Percentiles rank a stretch among this genome's conserved stretches.
phyloP scores from a whole-genome alignment of 2,329 filamentous ascomycete species.

The Xylaria sp. region DNA sequence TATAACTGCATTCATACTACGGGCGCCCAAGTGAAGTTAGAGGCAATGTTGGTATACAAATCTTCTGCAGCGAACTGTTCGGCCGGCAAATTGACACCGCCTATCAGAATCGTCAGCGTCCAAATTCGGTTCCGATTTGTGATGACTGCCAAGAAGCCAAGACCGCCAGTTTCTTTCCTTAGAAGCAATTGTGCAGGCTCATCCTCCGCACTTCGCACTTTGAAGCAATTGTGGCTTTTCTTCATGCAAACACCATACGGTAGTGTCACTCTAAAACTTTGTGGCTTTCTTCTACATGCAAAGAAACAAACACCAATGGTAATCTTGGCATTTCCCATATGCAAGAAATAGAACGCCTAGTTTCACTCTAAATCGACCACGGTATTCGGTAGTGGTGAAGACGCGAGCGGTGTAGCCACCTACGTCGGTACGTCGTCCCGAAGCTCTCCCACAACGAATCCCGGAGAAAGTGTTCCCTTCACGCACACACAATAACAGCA shows the following conservation, averaged over 20 bases:
- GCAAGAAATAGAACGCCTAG: constrained; percentile 8
- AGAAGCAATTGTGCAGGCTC: background rate
- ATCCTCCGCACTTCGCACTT: constrained; percentile 3
- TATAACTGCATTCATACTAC: background rate
- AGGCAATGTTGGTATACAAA: too few relatives aligned
- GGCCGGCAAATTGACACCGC: constrained; percentile 8
- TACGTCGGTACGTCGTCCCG: background rate
- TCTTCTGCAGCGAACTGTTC: background rate
- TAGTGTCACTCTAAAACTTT: background rate
- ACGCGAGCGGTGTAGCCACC: background rate
- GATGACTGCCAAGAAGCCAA: constrained; percentile 13
- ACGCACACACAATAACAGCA: background rate
- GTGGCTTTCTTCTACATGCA: too few relatives aligned
- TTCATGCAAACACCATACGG: background rate
- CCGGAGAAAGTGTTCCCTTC: background rate
- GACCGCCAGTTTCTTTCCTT: background rate
- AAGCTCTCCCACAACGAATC: background rate
- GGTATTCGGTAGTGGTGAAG: constrained; percentile 7
- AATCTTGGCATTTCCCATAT: constrained; percentile 10
- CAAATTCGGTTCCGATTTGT: background rate
- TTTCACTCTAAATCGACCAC: background rate
- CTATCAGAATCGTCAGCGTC: background rate
- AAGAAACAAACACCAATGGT: too few relatives aligned
- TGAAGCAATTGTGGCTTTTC: constrained; percentile 9
- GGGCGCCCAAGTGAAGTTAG: background rate